These are phyloP conservation scores for Talaromyces sp. DNA, from an alignment of 2,329 filamentous ascomycete species.

Conservation along the genomic window DNA sequence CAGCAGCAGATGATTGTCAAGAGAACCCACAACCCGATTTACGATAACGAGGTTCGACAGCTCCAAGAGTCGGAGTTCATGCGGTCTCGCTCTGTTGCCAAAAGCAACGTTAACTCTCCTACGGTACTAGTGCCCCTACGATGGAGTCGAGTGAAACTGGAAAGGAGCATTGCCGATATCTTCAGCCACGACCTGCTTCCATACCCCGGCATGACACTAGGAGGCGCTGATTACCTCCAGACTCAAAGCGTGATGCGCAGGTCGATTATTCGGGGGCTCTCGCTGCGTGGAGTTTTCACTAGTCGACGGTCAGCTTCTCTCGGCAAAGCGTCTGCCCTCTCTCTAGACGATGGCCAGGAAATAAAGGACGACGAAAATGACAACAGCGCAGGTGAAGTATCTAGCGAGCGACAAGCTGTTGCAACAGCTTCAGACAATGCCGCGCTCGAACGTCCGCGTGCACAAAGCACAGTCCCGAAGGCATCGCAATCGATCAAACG, in stretches of 20 bases:
- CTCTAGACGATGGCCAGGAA: conserved; percentile 10
- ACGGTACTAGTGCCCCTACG: conserved; percentile 68
- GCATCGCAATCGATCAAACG: conserved; percentile 3
- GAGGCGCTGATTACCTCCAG: conserved; percentile 64
- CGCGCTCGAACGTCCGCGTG: not conserved
- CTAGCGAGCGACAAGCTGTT: not conserved
- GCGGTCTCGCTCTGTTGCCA: conserved; percentile 73
- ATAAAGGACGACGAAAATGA: conserved; percentile 7
- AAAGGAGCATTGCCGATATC: conserved; percentile 66
- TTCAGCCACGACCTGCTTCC: conserved; percentile 79
- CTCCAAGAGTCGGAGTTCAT: conserved; percentile 54
- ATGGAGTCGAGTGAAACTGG: conserved; percentile 70
- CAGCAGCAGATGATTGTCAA: conserved; percentile 73
- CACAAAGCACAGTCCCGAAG: not conserved
- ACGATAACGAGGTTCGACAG: conserved; percentile 41
- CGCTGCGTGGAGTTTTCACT: conserved; percentile 69
- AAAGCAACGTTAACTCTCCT: conserved; percentile 52
- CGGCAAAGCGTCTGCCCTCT: conserved; percentile 19
- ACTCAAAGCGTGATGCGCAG: conserved; percentile 69
- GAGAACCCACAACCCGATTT: conserved; percentile 68
- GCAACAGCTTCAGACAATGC: not conserved
- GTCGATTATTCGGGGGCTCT: conserved; percentile 59
- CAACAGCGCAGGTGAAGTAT: not conserved
- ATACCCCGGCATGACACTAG: conserved; percentile 72
- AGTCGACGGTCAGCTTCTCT: conserved; percentile 62